Evolutionary conservation across 2,329 filamentous ascomycete species (phyloP).

Genomic region (Diaporthe ilicicola): DNA sequence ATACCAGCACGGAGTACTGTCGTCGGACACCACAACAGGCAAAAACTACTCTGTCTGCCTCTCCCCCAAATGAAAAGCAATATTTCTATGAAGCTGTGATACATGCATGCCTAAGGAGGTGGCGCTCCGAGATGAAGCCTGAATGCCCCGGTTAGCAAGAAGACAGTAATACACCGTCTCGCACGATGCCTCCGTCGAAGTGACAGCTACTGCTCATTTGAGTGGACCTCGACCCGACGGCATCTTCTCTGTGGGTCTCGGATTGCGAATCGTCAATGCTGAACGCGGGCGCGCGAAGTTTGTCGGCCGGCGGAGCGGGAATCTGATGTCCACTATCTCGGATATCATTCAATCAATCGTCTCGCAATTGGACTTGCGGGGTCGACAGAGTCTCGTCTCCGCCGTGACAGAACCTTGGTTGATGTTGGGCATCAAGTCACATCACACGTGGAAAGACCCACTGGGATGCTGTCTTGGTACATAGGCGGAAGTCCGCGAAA

Average conservation of each 20-base stretch:
- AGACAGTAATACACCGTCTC: no score
- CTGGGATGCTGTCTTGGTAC: neutral
- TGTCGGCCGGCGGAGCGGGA: neutral
- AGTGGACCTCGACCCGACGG: neutral
- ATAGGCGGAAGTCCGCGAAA: constrained; percentile 6
- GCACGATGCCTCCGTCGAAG: no score
- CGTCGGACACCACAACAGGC: neutral
- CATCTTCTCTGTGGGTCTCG: neutral
- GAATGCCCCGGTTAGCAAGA: neutral
- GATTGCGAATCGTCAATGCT: neutral
- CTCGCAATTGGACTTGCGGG: neutral
- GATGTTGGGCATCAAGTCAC: constrained; percentile 15
- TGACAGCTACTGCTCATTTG: no score
- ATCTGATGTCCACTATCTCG: neutral
- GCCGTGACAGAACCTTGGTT: constrained; percentile 4
- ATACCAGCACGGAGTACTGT: no score
- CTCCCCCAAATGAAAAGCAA: neutral
- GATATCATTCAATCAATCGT: neutral
- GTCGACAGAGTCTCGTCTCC: neutral
- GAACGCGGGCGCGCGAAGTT: neutral
- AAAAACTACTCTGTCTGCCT: neutral
- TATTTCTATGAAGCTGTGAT: neutral
- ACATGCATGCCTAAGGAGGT: neutral
- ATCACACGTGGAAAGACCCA: constrained; percentile 15
- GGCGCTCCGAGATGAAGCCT: no score